Percentiles rank a stretch among this genome's conserved stretches.
These are phyloP conservation scores for Globisporangium perplexum DNA, from an alignment of 352 stramenopile genomes.

Conservation along the genomic window DNA sequence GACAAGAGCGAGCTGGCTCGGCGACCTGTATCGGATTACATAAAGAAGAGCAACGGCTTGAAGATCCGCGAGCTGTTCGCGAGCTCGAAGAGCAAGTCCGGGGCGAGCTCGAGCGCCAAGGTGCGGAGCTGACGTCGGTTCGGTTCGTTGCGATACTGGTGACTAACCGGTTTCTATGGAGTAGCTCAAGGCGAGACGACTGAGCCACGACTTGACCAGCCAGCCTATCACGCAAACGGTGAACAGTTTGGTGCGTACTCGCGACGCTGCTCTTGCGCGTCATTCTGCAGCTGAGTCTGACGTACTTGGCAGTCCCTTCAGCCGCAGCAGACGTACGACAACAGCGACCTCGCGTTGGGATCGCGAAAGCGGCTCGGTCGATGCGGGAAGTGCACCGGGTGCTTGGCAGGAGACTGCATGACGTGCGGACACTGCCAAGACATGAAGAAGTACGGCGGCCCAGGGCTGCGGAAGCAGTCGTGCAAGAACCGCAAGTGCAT, in stretches of 20 bases:
- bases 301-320: background rate
- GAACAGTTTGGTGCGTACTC: background rate
- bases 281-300: background rate
- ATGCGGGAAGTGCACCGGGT: conserved; percentile 75
- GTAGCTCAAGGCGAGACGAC: conserved; percentile 4
- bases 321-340: conserved; percentile 25
- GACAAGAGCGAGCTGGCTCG: conserved; percentile 28
- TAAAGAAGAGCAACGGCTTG: conserved; percentile 16
- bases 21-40: conserved; percentile 13
- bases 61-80: conserved; percentile 4
- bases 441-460: conserved; percentile 88
- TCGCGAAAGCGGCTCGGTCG: conserved; percentile 68
- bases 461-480: conserved; percentile 81
- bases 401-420: conserved; percentile 80
- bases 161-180: background rate
- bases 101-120: conserved; percentile 1
- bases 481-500: conserved; percentile 85
- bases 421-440: conserved; percentile 83
- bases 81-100: conserved; percentile 3
- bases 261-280: background rate
- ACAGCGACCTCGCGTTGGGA: conserved; percentile 21
- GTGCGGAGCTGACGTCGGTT: background rate
- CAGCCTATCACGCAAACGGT: conserved; percentile 5
- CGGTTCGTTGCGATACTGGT: background rate
- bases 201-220: conserved; percentile 9